Percentiles rank a stretch among this genome's conserved stretches.
Conservation (phyloP, 2,329 filamentous ascomycete species). For the Neonectria hederae region DNA sequence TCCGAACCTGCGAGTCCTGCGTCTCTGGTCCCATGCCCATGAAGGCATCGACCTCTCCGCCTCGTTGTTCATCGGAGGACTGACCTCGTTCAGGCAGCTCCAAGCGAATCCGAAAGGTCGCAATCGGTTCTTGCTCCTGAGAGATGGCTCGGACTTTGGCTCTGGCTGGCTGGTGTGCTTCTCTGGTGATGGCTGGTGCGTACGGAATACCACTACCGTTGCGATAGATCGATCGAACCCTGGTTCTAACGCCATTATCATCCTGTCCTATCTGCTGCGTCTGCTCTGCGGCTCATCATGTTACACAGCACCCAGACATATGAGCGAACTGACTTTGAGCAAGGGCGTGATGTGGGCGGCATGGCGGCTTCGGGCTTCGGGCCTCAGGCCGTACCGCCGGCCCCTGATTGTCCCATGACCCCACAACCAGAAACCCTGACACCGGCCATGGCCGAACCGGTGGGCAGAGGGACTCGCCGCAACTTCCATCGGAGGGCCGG, state of each 20-base stretch:
- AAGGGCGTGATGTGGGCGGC: background rate
- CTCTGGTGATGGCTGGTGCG: background rate
- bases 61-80: conserved; percentile 2
- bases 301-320: background rate
- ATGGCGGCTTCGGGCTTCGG: background rate
- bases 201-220: background rate
- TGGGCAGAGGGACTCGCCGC: conserved; percentile 24
- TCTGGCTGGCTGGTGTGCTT: background rate
- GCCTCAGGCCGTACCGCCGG: background rate
- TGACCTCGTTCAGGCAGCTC: background rate
- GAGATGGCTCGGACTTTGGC: conserved; percentile 5
- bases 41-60: background rate
- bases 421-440: conserved; percentile 1
- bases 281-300: conserved; percentile 4
- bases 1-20: conserved; percentile 13
- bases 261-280: background rate
- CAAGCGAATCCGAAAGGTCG: background rate
- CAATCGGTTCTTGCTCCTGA: background rate
- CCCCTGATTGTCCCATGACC: background rate
- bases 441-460: conserved; percentile 20
- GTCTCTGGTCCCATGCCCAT: conserved; percentile 4
- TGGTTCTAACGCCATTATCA: conserved; percentile 3
- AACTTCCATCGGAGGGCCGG: conserved; percentile 27
- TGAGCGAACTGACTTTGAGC: background rate
- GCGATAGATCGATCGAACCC: conserved; percentile 14